Conservation (phyloP, 306 rosid genomes). For the Vachellia collinsii region DNA sequence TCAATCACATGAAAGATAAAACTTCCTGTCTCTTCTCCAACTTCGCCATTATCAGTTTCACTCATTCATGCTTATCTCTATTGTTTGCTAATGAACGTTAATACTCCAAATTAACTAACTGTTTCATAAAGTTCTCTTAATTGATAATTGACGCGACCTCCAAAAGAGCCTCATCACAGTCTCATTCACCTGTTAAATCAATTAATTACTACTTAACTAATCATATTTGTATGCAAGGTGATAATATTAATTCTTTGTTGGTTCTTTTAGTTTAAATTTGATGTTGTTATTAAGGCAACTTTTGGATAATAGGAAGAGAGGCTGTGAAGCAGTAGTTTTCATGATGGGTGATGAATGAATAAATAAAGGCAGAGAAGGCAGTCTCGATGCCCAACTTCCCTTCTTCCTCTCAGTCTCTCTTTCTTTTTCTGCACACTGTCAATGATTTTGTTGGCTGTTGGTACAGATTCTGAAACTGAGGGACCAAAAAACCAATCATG, state of each 20-base stretch:
- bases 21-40: not conserved
- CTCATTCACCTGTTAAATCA: not conserved
- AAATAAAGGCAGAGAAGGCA: not conserved
- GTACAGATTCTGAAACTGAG: not conserved
- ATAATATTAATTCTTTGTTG: not conserved
- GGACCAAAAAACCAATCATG: conserved; percentile 5
- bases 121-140: not conserved
- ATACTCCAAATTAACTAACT: not conserved
- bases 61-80: conserved; percentile 11
- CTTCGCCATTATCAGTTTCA: not conserved
- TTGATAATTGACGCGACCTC: not conserved
- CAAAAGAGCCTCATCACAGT: not conserved
- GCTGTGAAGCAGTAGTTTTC: not conserved
- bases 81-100: not conserved
- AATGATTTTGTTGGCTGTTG: conserved; percentile 16
- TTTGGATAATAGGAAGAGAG: not conserved
- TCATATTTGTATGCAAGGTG: not conserved
- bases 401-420: not conserved
- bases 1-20: not conserved
- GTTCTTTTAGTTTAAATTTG: not conserved
- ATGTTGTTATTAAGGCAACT: not conserved
- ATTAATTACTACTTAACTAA: not conserved
- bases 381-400: not conserved
- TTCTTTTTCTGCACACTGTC: not conserved
- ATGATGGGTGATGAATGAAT: not conserved